Conservation (phyloP, 2,329 filamentous ascomycete species). For the Cladosporium sp. region DNA sequence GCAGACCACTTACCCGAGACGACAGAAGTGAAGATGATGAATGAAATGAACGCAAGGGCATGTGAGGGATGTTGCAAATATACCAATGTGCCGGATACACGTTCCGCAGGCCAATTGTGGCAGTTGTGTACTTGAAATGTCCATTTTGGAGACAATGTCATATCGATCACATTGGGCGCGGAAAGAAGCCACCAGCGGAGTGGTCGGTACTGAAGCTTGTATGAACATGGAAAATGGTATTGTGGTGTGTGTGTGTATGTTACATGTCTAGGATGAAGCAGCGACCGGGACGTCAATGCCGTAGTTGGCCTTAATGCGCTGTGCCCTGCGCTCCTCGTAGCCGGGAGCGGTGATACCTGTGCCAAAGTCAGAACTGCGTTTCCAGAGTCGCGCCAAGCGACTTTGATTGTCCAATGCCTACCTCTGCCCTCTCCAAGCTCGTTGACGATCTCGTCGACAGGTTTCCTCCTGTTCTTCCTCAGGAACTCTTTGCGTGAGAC, state of each 20-base stretch:
- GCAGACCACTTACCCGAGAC: too few relatives aligned
- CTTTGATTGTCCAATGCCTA: conserved; percentile 36
- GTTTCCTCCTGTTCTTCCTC: conserved; percentile 68
- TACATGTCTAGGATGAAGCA: conserved; percentile 13
- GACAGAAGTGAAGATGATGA: too few relatives aligned
- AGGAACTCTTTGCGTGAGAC: conserved; percentile 71
- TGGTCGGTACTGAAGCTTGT: neutral
- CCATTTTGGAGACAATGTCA: too few relatives aligned
- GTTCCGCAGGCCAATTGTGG: too few relatives aligned
- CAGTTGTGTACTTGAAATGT: too few relatives aligned
- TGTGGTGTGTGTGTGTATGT: conserved; percentile 10
- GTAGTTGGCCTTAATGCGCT: conserved; percentile 81
- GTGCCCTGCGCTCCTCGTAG: conserved; percentile 76
- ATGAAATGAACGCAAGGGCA: too few relatives aligned
- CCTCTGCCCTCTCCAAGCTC: conserved; percentile 84
- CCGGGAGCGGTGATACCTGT: conserved; percentile 75
- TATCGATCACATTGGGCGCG: too few relatives aligned
- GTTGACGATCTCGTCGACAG: conserved; percentile 72
- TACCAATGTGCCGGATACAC: too few relatives aligned
- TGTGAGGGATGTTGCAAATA: too few relatives aligned
- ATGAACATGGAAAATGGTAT: conserved; percentile 9
- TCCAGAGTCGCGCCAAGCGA: neutral
- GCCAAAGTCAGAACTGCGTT: conserved; percentile 7
- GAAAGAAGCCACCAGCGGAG: too few relatives aligned
- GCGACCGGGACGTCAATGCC: conserved; percentile 65